Evolutionary conservation across 2,329 filamentous ascomycete species (phyloP), one percentile per base, ranked within the genome.

Genomic region (Thermomyces lanuginosus): DNA sequence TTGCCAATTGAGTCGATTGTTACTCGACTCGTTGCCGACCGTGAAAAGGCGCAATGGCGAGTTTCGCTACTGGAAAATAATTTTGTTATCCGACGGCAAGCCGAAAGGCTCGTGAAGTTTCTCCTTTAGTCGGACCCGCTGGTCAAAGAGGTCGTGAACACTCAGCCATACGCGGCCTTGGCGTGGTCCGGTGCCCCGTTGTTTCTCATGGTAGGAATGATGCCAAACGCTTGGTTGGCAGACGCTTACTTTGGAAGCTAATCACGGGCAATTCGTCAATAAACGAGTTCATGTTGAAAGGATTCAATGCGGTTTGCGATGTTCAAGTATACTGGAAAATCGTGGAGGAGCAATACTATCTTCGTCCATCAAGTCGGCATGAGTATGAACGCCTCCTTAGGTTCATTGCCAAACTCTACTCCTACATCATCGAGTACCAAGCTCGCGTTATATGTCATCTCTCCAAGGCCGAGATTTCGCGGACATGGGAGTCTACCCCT

Each of bases 121-220:
- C 11, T 30, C 5, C 12, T 27, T 17, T 26, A 24, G 18, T 22
- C 13, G 8, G 14, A 35, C 3, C 12, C 21, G 3, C n/a, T 25
- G 10, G 7, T 25, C 9, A 18, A 8, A n/a, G 11, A 23, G 4
- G 37, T 37, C 9, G 12, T 43, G 8, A 43, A 29, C 14, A 26
- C 24, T 12, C 40, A 44, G 22, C 41, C 40, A 7, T 36, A 40
- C 24, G 32, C 39, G 7, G 37, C 39, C 11, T 21, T 46, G 22
- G 43, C 39, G 15, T 45, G 43, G 43, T 36, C 41, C 2, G 43
- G 40, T 16, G 32, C 41, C 16, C 36, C 41, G 13, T 21, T 43
- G 1, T 26, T 39, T 23, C 33, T 44, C 12, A 31, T 40, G 1
- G 41, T 43, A 34, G 19, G 36, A 28, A 8, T 11, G 8, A 27